Base-by-base conservation (phyloP, 2,329 filamentous ascomycete genomes). In the Ceratocystis harringtonii region DNA sequence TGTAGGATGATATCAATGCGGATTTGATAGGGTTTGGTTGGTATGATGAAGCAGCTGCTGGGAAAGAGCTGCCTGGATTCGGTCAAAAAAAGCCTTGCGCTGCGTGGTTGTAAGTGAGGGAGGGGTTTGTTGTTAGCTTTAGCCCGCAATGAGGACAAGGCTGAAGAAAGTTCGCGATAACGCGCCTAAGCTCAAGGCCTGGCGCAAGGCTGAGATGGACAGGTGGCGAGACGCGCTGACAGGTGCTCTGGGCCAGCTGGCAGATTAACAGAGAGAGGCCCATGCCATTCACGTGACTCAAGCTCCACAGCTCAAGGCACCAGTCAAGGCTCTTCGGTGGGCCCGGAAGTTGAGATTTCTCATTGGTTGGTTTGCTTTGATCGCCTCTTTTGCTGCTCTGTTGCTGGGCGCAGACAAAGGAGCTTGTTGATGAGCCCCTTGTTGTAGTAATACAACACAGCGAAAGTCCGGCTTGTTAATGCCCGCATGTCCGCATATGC, bases 81-180 rank as follows among this genome's bases (percentile, higher is more conserved):
- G 44, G 17, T 6, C 5, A 17, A 19, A 25, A 25, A 12, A 1
- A 22, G 36, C 32, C 5, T 44, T 19, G 60, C n/a, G 44, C 17
- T 62, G 41, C 32, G 58, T 25, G 50, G 12, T 19, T 22, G 22
- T 55, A 30, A 5, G 19, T 61, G 17, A 17, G 25, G 5, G 58
- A n/a, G 44, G 41, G 19, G 30, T 61, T 61, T 44, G 63, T 32
- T 44, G 28, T 62, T 41, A 32, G n/a, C 57, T 43, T 61, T 25
- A 15, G 30, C 57, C 44, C 19, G 17, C 10, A 43, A 32, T 41
- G 60, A 30, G n/a, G n/a, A n/a, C 60, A 28, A 62, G 60, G 60
- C 60, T 62, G 60, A 62, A 25, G 3, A 45, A 44, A 45, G 60
- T 28, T 62, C 28, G 58, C 22, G 60, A 62, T 62, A 15, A 5